These are phyloP conservation scores for Phoma sp. DNA, from an alignment of 2,329 filamentous ascomycete genomes.

Conservation along the genomic window DNA sequence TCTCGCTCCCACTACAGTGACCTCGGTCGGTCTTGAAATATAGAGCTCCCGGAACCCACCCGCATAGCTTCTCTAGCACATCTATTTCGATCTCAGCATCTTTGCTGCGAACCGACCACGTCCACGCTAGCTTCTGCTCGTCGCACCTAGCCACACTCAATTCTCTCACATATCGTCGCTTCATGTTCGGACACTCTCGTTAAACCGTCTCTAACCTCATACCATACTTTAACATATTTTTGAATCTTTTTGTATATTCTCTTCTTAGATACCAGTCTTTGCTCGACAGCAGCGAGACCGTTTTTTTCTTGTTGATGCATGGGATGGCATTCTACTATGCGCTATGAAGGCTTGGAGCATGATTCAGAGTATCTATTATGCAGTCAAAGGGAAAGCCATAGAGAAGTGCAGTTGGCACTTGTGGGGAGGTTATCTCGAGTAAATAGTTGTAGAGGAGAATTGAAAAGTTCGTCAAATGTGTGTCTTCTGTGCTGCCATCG, in stretches of 20 bases:
- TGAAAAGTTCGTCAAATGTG: conserved; percentile 31
- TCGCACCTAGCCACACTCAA: conserved; percentile 19
- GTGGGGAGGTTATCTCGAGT: conserved; percentile 40
- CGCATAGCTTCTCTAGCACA: conserved; percentile 12
- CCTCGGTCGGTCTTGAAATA: neutral
- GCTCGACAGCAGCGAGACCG: conserved; percentile 40
- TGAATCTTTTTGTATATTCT: conserved; percentile 37
- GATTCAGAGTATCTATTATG: conserved; percentile 31
- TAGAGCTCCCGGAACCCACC: conserved; percentile 19
- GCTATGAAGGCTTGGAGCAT: conserved; percentile 23
- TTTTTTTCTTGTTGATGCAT: conserved; percentile 39
- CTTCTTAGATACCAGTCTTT: conserved; percentile 52
- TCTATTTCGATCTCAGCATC: conserved; percentile 14
- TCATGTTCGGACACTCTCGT: conserved; percentile 45
- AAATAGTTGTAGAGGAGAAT: conserved; percentile 40
- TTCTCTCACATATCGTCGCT: conserved; percentile 22
- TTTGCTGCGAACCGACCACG: conserved; percentile 17
- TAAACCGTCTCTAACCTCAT: conserved; percentile 37
- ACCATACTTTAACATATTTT: conserved; percentile 38
- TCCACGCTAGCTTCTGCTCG: conserved; percentile 26
- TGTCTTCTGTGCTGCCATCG: neutral
- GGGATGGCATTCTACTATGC: conserved; percentile 19
- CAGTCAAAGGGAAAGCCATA: conserved; percentile 22
- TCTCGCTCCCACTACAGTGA: neutral
- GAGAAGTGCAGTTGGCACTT: conserved; percentile 23